A percentile compares a stretch with the other conserved stretches of the same genome.
Evolutionary conservation across 202 grass and related monocot species (phyloP).

Genomic region (Carex sylvatica): DNA sequence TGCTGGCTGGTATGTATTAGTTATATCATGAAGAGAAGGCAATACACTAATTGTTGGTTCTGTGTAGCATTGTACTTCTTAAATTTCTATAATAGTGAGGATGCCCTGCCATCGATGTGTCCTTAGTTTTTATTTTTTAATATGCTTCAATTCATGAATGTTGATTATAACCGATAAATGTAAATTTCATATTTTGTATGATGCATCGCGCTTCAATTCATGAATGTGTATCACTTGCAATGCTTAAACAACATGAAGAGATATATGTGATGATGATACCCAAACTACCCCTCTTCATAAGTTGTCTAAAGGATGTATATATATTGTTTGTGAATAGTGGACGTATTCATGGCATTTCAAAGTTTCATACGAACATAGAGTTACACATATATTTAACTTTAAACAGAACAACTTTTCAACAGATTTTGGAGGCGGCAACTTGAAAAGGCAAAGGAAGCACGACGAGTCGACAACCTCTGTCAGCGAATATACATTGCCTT

Average conservation of each 20-base stretch:
- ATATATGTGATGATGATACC: background rate
- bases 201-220: background rate
- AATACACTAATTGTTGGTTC: background rate
- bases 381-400: background rate
- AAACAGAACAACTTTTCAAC: slow-evolving; percentile 17
- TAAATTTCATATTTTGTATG: slow-evolving; percentile 1
- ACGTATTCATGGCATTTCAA: background rate
- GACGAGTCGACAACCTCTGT: slow-evolving; percentile 90
- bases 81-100: background rate
- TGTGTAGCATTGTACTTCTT: background rate
- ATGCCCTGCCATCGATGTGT: background rate
- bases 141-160: background rate
- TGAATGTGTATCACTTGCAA: background rate
- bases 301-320: background rate
- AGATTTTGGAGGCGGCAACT: slow-evolving; percentile 98
- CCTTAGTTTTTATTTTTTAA: background rate
- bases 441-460: slow-evolving; percentile 79
- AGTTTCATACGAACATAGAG: background rate
- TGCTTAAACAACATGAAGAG: background rate
- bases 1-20: background rate
- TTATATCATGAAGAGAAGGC: background rate
- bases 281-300: background rate
- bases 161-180: background rate
- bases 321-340: background rate
- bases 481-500: slow-evolving; percentile 84